Base-by-base conservation (phyloP, 768 basidiomycete genomes). In the Candolleomyces aberdarensis region DNA sequence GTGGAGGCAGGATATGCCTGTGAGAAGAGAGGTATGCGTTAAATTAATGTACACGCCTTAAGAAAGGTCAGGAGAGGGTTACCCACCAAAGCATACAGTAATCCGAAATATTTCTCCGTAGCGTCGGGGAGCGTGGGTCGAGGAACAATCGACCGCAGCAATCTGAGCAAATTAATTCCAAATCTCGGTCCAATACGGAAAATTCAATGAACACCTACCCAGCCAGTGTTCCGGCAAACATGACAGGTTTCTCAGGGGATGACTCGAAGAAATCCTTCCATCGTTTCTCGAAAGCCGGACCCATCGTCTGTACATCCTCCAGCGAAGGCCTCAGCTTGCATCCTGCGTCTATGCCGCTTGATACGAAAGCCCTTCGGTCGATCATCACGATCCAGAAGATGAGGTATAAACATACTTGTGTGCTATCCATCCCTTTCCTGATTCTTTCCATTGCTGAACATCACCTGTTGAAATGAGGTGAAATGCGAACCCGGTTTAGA, bases 171-270 rank as follows among this genome's bases (percentile, higher is more conserved):
- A 26, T 26, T 3, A 26, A 26, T 26, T 26, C 26, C 26, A 26
- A 26, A 26, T 26, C 26, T 26, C 26, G 26, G 26, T 26, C 26
- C 26, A 26, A 26, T 26, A 26, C 57, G 47, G 5, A 13, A 15
- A 26, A 5, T 19, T 47, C 5, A 43, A 41, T 15, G 43, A 11
- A 54, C 11, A 67, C 76, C 52, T 64, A 85, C 83, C 75, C 76
- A 3, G 80, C 70, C 20, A 79, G 62, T 0, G 75, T 62, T 0
- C 77, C 78, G 13, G 85, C 66, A 48, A 78, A 73, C 61, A 81
- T 65, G 3, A 84, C 80, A 10, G 85, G 78, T 65, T 87, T 87
- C 65, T 88, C 87, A 0, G 81, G 80, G 2, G 74, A 76, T 29
- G 74, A 70, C 26, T 70, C 78, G 46, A 83, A 87, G 67, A 80